Base-by-base conservation (phyloP, 2,329 filamentous ascomycete species). In the Pseudopithomyces maydicus region DNA sequence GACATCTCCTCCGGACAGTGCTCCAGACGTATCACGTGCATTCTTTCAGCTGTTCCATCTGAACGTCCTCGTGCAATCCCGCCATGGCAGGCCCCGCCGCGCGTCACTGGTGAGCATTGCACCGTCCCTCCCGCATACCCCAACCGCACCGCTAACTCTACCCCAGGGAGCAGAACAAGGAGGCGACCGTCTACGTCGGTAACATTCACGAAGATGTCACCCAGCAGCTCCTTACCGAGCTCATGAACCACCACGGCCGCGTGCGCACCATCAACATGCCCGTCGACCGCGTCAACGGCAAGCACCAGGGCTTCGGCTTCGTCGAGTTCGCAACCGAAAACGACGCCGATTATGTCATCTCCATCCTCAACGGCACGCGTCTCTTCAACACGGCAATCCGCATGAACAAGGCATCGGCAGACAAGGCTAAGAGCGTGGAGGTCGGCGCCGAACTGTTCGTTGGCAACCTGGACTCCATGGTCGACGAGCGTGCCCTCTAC, bases 241-340 rank as follows among this genome's bases (percentile, higher is more conserved):
- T 99, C 70, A 98, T 98, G 92, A 88, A 97, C 54, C 95, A 99
- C 81, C 92, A 93, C 75, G 95, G 95, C 54, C 93, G 94, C 68
- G 96, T 99, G 70, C 91, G 96, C 74, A 98, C 98, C 79, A 94
- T 99, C 62, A 95, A 99, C 80, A 88, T 99, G 74, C 95, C 95
- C 54, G 97, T 97, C 82, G 95, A 99, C 78, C 91, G 95, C 76
- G 95, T 99, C 67, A 97, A 95, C 45, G 92, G 97, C 74, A 90
- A 89, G 55, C 95, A 99, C 77, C 95, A 98, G 79, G 95, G 95
- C 68, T 99, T 97, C 82, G 95, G 95, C 69, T 99, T 99, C 79
- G 95, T 99, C 78, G 95, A 99, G 79, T 99, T 97, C 78, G 94
- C 92, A 73, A 93, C 90, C 66, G 92, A 97, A 74, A 88, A 92